Evolutionary conservation across 768 basidiomycete species (phyloP).

Genomic region (Xanthoconium stramineum): DNA sequence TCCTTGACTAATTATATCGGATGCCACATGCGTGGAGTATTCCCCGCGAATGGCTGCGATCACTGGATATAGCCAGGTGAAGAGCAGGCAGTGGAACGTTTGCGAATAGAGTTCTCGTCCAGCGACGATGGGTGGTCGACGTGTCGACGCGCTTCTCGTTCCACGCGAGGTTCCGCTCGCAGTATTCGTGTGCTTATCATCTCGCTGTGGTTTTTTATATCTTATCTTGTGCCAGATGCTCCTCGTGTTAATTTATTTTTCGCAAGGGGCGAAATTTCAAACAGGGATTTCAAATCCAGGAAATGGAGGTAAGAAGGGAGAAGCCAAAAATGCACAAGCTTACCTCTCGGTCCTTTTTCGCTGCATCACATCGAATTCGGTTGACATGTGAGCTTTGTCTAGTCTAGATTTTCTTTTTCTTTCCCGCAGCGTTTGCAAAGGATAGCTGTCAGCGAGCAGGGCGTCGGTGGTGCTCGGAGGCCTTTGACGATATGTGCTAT

Average conservation of each 20-base stretch:
- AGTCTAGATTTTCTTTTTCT: neutral
- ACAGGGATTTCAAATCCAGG: neutral
- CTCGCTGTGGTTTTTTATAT: neutral
- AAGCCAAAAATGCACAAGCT: no score
- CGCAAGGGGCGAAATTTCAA: neutral
- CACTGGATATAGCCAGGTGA: slow-evolving; percentile 13
- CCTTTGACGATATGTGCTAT: neutral
- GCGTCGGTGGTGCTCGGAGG: slow-evolving; percentile 3
- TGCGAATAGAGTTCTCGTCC: slow-evolving; percentile 11
- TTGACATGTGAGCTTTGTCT: neutral
- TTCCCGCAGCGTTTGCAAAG: neutral
- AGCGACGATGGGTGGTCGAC: slow-evolving; percentile 10
- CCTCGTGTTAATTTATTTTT: neutral
- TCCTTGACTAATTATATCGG: slow-evolving; percentile 10
- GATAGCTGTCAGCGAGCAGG: neutral
- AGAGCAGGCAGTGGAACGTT: neutral
- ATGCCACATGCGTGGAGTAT: neutral
- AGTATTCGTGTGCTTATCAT: slow-evolving; percentile 1
- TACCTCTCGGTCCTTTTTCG: no score
- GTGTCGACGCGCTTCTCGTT: neutral
- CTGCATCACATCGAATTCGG: neutral
- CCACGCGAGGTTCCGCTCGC: slow-evolving; percentile 14
- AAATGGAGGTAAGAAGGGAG: no score
- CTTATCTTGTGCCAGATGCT: no score
- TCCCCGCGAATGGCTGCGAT: slow-evolving; percentile 3